Percentiles rank a stretch among this genome's conserved stretches.
These are phyloP conservation scores for Casaregolazyma suthepensis DNA, from an alignment of 1,139 yeast species.

Conservation along the genomic window DNA sequence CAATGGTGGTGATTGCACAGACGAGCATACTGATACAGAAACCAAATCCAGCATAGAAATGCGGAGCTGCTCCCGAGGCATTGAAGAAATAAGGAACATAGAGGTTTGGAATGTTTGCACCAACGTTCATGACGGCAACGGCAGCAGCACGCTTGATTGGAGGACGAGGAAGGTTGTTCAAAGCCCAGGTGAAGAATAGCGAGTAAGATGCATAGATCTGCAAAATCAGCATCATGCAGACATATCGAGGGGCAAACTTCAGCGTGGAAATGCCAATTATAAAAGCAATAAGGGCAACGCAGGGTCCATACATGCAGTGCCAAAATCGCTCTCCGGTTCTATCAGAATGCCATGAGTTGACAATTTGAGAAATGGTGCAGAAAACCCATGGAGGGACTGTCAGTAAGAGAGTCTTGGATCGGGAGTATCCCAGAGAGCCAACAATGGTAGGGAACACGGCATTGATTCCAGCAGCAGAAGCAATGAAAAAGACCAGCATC, in stretches of 20 bases:
- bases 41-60: conserved; percentile 25
- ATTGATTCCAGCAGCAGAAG: conserved; percentile 50
- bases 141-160: conserved; percentile 45
- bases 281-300: conserved; percentile 43
- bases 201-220: conserved; percentile 55
- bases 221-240: conserved; percentile 52
- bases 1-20: conserved; percentile 16
- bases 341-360: conserved; percentile 56
- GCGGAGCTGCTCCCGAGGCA: conserved; percentile 23
- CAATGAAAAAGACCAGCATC: conserved; percentile 16
- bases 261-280: conserved; percentile 50
- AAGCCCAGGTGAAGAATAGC: conserved; percentile 51
- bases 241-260: conserved; percentile 54
- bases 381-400: conserved; percentile 58
- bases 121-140: conserved; percentile 25
- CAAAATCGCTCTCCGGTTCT: conserved; percentile 49
- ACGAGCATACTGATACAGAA: conserved; percentile 22
- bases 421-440: conserved; percentile 45
- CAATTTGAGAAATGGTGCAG: conserved; percentile 48
- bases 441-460: conserved; percentile 60
- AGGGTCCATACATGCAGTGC: conserved; percentile 45
- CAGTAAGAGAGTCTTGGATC: conserved; percentile 46
- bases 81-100: conserved; percentile 24
- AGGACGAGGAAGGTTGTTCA: conserved; percentile 47
- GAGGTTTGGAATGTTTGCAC: conserved; percentile 26